Percentiles rank a stretch among this genome's conserved stretches.
Conservation (phyloP, 1,284 basidiomycete species). For the Fistulinella cinereoalba region DNA sequence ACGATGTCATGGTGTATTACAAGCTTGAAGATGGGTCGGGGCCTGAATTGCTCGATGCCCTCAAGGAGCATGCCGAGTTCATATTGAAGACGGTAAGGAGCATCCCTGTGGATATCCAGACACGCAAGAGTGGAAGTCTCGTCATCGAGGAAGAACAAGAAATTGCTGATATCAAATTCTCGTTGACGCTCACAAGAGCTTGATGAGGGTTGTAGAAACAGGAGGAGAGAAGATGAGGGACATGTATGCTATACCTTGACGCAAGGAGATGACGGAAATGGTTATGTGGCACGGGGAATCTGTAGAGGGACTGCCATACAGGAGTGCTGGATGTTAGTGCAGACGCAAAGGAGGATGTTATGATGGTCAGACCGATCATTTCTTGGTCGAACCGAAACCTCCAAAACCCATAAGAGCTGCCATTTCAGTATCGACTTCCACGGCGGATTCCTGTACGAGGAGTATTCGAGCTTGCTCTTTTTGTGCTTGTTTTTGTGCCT, state of each 20-base stretch:
- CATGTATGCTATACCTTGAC: slow-evolving; percentile 22
- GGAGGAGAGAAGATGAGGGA: slow-evolving; percentile 1
- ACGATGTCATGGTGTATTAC: slow-evolving; percentile 92
- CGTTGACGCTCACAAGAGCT: slow-evolving; percentile 55
- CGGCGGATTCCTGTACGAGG: slow-evolving; percentile 52
- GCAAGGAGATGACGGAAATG: too few species aligned
- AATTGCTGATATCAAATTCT: slow-evolving; percentile 79
- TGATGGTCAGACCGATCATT: slow-evolving; percentile 40
- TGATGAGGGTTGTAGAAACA: slow-evolving; percentile 10
- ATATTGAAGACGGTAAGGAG: slow-evolving; percentile 79
- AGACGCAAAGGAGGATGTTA: slow-evolving; percentile 3
- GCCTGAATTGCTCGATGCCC: slow-evolving; percentile 67
- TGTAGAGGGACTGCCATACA: slow-evolving; percentile 18
- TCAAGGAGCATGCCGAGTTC: slow-evolving; percentile 67
- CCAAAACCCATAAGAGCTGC: slow-evolving; percentile 90
- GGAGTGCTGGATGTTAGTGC: slow-evolving; percentile 34
- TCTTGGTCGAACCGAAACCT: slow-evolving; percentile 84
- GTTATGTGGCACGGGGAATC: background rate
- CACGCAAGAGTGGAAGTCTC: slow-evolving; percentile 44
- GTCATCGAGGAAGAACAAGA: slow-evolving; percentile 86
- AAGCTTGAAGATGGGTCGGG: slow-evolving; percentile 71
- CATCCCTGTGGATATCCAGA: slow-evolving; percentile 60
- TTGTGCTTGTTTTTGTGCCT: slow-evolving; percentile 67
- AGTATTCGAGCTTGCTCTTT: slow-evolving; percentile 69
- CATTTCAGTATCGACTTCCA: slow-evolving; percentile 63